phyloP scores from a whole-genome alignment of 164 flowering plant genomes.

The Kalanchoe fedtschenkoi region DNA sequence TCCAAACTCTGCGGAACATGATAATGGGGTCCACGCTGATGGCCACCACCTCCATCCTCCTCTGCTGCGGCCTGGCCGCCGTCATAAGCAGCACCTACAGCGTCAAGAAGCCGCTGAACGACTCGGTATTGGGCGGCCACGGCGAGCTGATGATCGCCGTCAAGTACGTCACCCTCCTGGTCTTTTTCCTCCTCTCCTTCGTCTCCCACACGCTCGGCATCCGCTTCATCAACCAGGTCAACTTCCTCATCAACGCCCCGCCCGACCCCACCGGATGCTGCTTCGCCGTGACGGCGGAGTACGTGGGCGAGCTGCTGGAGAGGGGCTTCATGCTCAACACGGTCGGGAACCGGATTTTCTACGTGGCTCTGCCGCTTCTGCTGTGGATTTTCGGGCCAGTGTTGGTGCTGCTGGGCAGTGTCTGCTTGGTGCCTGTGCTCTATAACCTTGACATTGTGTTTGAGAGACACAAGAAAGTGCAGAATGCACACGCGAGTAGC shows the following conservation, averaged over 20 bases:
- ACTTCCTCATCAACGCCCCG: constrained; percentile 68
- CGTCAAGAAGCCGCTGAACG: constrained; percentile 65
- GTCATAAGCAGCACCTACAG: constrained; percentile 90
- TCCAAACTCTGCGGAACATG: constrained; percentile 73
- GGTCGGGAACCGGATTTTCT: constrained; percentile 74
- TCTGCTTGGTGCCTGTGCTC: constrained; percentile 51
- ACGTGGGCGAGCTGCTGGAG: constrained; percentile 58
- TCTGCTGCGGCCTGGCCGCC: constrained; percentile 73
- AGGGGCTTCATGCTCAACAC: constrained; percentile 54
- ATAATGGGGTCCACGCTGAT: constrained; percentile 91
- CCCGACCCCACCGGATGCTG: constrained; percentile 8
- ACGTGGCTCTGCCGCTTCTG: constrained; percentile 62
- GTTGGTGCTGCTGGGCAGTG: constrained; percentile 55
- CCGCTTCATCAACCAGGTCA: constrained; percentile 73
- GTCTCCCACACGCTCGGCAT: constrained; percentile 72
- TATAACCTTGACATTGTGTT: constrained; percentile 63
- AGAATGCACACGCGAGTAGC: not conserved
- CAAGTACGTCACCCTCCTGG: constrained; percentile 59
- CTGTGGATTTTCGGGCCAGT: constrained; percentile 96
- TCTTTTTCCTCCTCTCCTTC: constrained; percentile 66
- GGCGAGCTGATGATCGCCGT: constrained; percentile 76
- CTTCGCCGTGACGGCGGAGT: constrained; percentile 27
- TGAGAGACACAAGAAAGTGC: not conserved
- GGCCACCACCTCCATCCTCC: constrained; percentile 86
- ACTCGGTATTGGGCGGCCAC: constrained; percentile 64